Evolutionary conservation across 1,284 basidiomycete genomes (phyloP), one percentile per base, ranked within the genome.

Genomic region (Irpex sp.): DNA sequence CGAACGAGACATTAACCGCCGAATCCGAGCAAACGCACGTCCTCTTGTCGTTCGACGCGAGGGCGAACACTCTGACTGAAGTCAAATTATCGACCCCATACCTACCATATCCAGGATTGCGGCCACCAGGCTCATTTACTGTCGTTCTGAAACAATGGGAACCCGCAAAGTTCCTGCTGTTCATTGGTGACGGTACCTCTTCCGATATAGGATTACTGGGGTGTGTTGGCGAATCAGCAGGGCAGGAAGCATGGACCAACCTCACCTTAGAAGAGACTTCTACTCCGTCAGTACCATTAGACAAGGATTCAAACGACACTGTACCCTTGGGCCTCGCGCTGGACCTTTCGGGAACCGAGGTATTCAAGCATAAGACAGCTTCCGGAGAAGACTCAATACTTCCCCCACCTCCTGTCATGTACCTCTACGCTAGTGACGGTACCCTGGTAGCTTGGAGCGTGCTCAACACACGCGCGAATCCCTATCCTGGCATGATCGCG

Each of bases 401-500:
- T 4, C 83, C 86, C 5, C 78, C 84, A n/a, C 81, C 83, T 7
- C 93, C 93, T 0, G 80, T 93, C 59, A 77, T 94, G 72, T 91
- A 87, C 71, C 85, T 87, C 4, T 94, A 93, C 72, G 83, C 91
- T 3, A 92, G 86, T 64, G 93, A 95, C 70, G 93, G 93, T 17
- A 91, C 92, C 0, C 63, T 95, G 40, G 82, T 88, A 47, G 92
- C 82, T 2, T 95, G 93, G 89, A 81, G 87, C 70, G 72, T 92
- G 40, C 84, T 92, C 57, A 86, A 91, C 71, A 78, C 81, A 2
- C 75, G 76, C 19, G 78, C 78, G 1, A 71, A 66, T 5, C 74
- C 80, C 4, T 93, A 91, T 71, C 77, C 81, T 51, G 85, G 85
- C 21, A 85, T 92, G 81, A 69, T 80, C 4, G 64, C 72, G 5